Evolutionary conservation across 164 flowering plant species (phyloP).

Genomic region (Sedum album): DNA sequence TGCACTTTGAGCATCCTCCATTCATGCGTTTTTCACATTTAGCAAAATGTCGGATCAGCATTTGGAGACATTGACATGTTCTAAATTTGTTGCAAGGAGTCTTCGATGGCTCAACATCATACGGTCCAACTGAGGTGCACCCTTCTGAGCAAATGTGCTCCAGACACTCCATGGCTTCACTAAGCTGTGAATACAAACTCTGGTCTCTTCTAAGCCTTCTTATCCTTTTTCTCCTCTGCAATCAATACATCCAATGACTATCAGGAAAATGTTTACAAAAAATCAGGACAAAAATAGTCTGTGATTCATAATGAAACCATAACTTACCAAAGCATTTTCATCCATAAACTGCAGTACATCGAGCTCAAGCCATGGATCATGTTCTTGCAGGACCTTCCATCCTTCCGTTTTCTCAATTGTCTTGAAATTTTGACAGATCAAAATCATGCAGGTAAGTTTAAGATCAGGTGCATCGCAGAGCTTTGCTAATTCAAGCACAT

Average conservation of each 20-base stretch:
- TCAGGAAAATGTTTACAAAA: background rate
- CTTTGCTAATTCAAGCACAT: slow-evolving; percentile 66
- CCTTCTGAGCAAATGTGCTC: slow-evolving; percentile 89
- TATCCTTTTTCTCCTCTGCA: slow-evolving; percentile 50
- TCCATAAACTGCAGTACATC: slow-evolving; percentile 73
- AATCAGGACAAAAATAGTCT: too few relatives aligned
- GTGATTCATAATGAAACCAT: background rate
- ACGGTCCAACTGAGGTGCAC: slow-evolving; percentile 71
- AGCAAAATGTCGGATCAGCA: slow-evolving; percentile 62
- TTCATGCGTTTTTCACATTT: slow-evolving; percentile 51
- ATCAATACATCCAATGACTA: background rate
- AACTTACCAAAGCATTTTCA: slow-evolving; percentile 66
- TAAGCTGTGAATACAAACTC: slow-evolving; percentile 52
- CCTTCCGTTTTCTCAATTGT: slow-evolving; percentile 73
- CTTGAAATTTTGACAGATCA: slow-evolving; percentile 39
- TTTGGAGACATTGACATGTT: slow-evolving; percentile 74
- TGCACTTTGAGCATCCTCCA: slow-evolving; percentile 70
- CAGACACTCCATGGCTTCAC: slow-evolving; percentile 89
- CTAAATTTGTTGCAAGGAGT: slow-evolving; percentile 55
- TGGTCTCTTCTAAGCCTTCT: slow-evolving; percentile 35
- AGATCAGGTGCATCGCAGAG: slow-evolving; percentile 82
- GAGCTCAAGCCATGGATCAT: slow-evolving; percentile 82
- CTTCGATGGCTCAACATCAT: slow-evolving; percentile 30
- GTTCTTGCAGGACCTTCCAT: slow-evolving; percentile 73
- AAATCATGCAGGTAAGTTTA: slow-evolving; percentile 63